Evolutionary conservation across 495 filamentous ascomycete species (phyloP).

Genomic region (Penicillium fimorum): DNA sequence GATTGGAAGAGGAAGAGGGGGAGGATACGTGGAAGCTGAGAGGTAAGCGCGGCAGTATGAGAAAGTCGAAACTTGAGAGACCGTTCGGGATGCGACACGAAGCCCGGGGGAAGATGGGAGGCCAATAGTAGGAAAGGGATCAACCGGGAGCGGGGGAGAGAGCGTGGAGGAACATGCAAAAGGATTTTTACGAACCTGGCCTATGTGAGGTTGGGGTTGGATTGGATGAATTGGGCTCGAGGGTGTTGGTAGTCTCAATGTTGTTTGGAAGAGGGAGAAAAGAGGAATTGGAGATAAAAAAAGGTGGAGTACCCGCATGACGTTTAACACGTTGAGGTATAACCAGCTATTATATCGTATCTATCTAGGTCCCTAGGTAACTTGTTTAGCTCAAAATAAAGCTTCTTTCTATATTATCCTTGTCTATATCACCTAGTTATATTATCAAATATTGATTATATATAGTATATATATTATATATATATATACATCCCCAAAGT

Average conservation of each 20-base stretch:
- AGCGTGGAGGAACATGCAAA: conserved; percentile 17
- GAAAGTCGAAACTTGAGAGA: conserved; percentile 16
- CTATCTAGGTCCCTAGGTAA: no score
- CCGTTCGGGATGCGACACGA: conserved; percentile 17
- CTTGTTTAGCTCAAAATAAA: no score
- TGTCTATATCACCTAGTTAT: no score
- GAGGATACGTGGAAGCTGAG: neutral
- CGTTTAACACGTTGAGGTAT: neutral
- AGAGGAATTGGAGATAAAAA: conserved; percentile 3
- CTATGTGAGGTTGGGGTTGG: neutral
- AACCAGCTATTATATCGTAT: no score
- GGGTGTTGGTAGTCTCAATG: no score
- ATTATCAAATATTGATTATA: no score
- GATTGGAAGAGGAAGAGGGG: conserved; percentile 21
- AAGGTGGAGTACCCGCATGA: conserved; percentile 3
- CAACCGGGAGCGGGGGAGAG: conserved; percentile 15
- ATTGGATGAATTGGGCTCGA: neutral
- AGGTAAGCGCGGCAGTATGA: conserved; percentile 30
- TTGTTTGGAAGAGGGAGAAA: neutral
- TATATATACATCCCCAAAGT: no score
- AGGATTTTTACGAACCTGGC: conserved; percentile 20
- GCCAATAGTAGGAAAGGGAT: conserved; percentile 26
- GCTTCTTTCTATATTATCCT: no score
- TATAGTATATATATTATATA: no score
- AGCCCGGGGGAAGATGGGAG: conserved; percentile 7